Base-by-base conservation (phyloP, 495 filamentous ascomycete genomes). In the Rostrohypoxylon terebratum region DNA sequence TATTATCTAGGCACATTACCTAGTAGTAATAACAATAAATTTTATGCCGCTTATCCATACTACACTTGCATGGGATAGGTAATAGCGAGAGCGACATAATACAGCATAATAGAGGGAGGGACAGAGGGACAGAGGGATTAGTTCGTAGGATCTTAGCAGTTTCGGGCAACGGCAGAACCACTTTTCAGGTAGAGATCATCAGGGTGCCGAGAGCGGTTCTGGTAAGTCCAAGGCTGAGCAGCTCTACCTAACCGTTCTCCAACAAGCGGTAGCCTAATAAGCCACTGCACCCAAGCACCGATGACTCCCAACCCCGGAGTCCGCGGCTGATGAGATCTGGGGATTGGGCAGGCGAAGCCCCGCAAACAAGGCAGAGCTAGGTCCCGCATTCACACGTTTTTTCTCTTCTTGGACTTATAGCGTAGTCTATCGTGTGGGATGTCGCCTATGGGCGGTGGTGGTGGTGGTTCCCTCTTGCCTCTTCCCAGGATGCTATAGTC, bases 321-420 rank as follows among this genome's bases (percentile, higher is more conserved):
- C 25, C 63, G 63, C 63, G 63, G 53, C 53, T 60, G 33, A 36
- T 53, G 33, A 36, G 45, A 42, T n/a, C 25, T 44, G 9, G 6
- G 3, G 1, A n/a, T 31, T n/a, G n/a, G n/a, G n/a, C 6, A 34
- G 14, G 16, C 31, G 28, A 31, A n/a, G 31, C 65, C 47, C 47
- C 65, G 25, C 45, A 60, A 62, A 61, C 48, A 54, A 61, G 65
- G 57, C 65, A 68, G 57, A 8, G 2, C 25, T 5, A 16, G 7
- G 63, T 16, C 9, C n/a, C 9, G 20, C 58, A 23, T 36, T 40
- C 18, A 28, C 53, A 3, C 5, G 6, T 36, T 8, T 18, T 20
- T 14, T 31, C n/a, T n/a, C n/a, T n/a, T n/a, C n/a, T n/a, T n/a
- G n/a, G n/a, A n/a, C n/a, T n/a, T n/a, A n/a, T n/a, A n/a, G n/a